Conservation (phyloP, 176 grass and related monocot species). For the Zea luxurians region DNA sequence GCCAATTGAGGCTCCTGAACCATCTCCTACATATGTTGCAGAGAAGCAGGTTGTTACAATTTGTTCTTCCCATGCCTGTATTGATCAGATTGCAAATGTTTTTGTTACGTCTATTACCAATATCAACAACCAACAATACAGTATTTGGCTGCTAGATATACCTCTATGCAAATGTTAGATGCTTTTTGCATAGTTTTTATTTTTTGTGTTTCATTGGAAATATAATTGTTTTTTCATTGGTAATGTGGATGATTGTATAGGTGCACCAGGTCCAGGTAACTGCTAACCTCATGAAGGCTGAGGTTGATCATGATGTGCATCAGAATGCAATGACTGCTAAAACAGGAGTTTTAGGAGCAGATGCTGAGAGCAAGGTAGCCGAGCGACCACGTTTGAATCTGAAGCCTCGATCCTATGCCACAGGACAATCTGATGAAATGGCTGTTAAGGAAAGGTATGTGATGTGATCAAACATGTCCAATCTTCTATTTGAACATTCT, state of each 20-base stretch:
- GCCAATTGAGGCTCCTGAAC: constrained; percentile 56
- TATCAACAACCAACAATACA: not conserved
- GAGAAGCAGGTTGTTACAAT: constrained; percentile 63
- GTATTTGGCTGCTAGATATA: not conserved
- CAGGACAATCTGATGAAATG: constrained; percentile 53
- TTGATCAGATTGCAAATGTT: constrained; percentile 2
- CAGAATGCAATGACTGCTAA: constrained; percentile 41
- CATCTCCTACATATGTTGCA: constrained; percentile 49
- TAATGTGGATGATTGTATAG: constrained; percentile 35
- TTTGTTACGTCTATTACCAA: not conserved
- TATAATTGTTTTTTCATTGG: constrained; percentile 21
- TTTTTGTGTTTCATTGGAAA: constrained; percentile 4
- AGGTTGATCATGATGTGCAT: constrained; percentile 51
- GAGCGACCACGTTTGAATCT: constrained; percentile 78
- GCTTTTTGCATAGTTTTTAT: constrained; percentile 19
- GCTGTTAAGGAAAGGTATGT: constrained; percentile 65
- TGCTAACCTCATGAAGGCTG: constrained; percentile 39
- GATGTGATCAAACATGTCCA: not conserved
- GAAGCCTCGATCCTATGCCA: constrained; percentile 64
- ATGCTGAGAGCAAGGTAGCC: constrained; percentile 41
- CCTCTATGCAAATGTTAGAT: constrained; percentile 3
- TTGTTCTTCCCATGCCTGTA: constrained; percentile 3
- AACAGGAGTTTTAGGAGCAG: constrained; percentile 42
- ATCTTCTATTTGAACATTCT: constrained; percentile 11
- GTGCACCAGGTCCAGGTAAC: constrained; percentile 37